A percentile compares a stretch with the other conserved stretches of the same genome.
Conservation (phyloP, 352 stramenopile genomes). For the Blastocystis sp. region DNA sequence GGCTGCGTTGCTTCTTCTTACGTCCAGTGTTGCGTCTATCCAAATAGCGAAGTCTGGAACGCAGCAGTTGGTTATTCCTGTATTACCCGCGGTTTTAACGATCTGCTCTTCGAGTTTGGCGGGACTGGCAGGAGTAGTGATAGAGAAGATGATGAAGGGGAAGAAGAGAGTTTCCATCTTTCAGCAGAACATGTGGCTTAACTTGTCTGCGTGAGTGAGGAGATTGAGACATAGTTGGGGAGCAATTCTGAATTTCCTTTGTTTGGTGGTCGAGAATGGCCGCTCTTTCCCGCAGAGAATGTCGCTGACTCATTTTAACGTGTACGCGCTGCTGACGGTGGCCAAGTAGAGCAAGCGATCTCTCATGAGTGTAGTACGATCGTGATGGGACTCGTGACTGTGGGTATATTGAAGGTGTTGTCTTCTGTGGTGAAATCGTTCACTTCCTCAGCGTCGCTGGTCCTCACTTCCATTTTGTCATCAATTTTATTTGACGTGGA, state of each 20-base stretch:
- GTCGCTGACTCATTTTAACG: background rate
- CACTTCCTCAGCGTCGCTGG: slow-evolving; percentile 43
- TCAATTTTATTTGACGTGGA: slow-evolving; percentile 17
- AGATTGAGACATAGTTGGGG: background rate
- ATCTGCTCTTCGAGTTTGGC: background rate
- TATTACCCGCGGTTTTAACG: slow-evolving; percentile 7
- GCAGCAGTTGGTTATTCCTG: background rate
- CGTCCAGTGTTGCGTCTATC: slow-evolving; percentile 35
- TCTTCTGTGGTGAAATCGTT: slow-evolving; percentile 60
- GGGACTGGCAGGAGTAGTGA: slow-evolving; percentile 35
- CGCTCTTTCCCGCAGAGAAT: background rate
- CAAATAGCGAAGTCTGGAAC: slow-evolving; percentile 45
- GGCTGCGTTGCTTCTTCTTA: slow-evolving; percentile 38
- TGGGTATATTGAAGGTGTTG: slow-evolving; percentile 51
- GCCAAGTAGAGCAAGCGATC: background rate
- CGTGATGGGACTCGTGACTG: slow-evolving; percentile 42
- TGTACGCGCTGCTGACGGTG: slow-evolving; percentile 20
- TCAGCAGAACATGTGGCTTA: slow-evolving; percentile 60
- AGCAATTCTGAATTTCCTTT: slow-evolving; percentile 11
- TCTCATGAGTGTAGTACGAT: background rate
- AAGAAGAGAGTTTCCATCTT: slow-evolving; percentile 33
- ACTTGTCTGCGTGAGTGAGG: background rate
- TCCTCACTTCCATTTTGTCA: slow-evolving; percentile 39
- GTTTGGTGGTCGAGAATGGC: slow-evolving; percentile 38
- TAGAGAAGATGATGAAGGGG: slow-evolving; percentile 60